Percentiles rank a stretch among this genome's conserved stretches.
Evolutionary conservation across 192 early-diverging fungal genomes (phyloP).

Genomic region (Backusella luteola): DNA sequence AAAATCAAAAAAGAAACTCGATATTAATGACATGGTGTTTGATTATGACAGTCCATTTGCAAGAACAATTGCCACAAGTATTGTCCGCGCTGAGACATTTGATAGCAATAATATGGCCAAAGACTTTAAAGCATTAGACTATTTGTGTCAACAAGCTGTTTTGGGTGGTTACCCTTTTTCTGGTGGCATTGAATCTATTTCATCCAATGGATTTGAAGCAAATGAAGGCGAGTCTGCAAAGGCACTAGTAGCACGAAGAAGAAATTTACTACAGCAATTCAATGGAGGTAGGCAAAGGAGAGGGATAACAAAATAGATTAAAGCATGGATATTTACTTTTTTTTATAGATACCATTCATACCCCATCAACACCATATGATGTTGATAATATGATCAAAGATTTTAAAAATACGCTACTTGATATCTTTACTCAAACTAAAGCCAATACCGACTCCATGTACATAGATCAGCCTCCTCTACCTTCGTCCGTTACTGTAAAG

Average conservation of each 20-base stretch:
- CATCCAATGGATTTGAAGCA: conserved; percentile 45
- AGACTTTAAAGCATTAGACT: conserved; percentile 38
- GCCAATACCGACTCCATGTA: background rate
- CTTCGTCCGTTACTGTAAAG: conserved; percentile 28
- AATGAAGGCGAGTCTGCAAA: conserved; percentile 48
- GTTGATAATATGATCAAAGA: conserved; percentile 19
- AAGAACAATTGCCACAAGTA: conserved; percentile 13
- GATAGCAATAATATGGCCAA: background rate
- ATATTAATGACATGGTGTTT: background rate
- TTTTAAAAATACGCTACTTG: conserved; percentile 27
- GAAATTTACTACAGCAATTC: conserved; percentile 38
- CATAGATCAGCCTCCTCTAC: conserved; percentile 20
- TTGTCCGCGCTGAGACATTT: conserved; percentile 17
- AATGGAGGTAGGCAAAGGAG: conserved; percentile 35
- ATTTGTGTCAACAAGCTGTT: conserved; percentile 49
- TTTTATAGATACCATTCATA: conserved; percentile 25
- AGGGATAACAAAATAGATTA: background rate
- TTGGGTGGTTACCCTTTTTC: conserved; percentile 53
- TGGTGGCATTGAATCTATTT: conserved; percentile 43
- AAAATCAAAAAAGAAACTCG: background rate
- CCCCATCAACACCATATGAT: conserved; percentile 29
- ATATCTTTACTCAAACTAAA: conserved; percentile 31
- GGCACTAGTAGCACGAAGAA: conserved; percentile 42
- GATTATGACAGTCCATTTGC: conserved; percentile 36
- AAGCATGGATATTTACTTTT: background rate